Base-by-base conservation (phyloP, 768 basidiomycete genomes). In the Lactarius deliciosus region DNA sequence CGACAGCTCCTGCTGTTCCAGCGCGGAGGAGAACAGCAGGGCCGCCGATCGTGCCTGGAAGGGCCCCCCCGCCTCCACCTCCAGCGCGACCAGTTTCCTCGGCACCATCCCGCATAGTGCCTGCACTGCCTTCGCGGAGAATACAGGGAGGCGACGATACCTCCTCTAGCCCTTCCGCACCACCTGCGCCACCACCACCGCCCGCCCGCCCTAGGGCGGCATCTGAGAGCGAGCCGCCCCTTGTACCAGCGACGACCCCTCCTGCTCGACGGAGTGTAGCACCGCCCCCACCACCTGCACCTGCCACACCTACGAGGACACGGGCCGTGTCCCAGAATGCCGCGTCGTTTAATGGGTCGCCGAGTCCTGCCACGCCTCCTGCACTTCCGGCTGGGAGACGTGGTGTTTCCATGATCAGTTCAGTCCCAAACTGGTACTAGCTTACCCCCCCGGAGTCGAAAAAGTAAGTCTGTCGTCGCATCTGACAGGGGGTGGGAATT, bases 401-500 rank as follows among this genome's bases (percentile, higher is more conserved):
- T 22, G 62, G 30, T 55, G 58, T 64, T 40, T 64, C 66, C 1
- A 32, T 53, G 16, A 16, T 20, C 8, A 41, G 59, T 32, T 18
- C 66, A 13, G 30, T 28, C 41, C 36, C 53, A 41, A 68, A 68
- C n/a, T 16, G 66, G 66, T 30, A 18, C 58, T 25, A 30, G 57
- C 25, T 20, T 50, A 30, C n/a, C 53, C 30, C 20, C 50, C 32
- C 62, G 54, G 11, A 15, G 41, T 56, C 63, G 62, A 55, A 68
- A 68, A 34, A 64, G 66, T 68, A 60, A 40, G 66, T n/a, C n/a
- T 9, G 36, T 20, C 41, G 54, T 57, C 38, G 45, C 36, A 30
- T 20, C 20, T 32, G 40, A 64, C 70, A 25, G 75, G 73, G 68
- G 74, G 77, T 77, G 71, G 67, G 76, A 68, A 2, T 54, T 43